Conservation (phyloP, 495 filamentous ascomycete genomes). For the Poronia punctata region DNA sequence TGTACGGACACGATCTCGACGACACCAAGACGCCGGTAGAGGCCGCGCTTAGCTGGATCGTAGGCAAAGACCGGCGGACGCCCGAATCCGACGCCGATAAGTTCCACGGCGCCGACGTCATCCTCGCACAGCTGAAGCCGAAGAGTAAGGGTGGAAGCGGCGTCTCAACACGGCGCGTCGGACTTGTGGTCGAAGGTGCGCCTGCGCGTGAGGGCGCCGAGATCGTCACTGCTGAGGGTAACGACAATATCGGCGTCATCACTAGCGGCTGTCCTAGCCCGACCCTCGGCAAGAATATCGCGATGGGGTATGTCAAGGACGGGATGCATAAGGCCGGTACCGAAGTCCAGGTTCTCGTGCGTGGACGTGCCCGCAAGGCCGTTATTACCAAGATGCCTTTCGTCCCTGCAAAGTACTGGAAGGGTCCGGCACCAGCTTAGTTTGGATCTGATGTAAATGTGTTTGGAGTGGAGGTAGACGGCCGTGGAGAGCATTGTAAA, state of each 20-base stretch:
- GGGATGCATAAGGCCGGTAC: slow-evolving; percentile 84
- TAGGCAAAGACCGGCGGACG: slow-evolving; percentile 66
- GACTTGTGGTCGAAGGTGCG: slow-evolving; percentile 75
- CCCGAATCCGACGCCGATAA: slow-evolving; percentile 33
- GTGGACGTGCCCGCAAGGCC: slow-evolving; percentile 75
- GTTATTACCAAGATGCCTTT: slow-evolving; percentile 91
- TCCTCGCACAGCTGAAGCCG: slow-evolving; percentile 64
- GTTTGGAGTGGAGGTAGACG: too few relatives aligned
- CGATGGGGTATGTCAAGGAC: slow-evolving; percentile 88
- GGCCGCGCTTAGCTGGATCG: slow-evolving; percentile 76
- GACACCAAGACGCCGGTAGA: slow-evolving; percentile 83
- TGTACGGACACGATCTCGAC: slow-evolving; percentile 95
- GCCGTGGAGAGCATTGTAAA: too few relatives aligned
- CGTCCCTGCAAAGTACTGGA: slow-evolving; percentile 73
- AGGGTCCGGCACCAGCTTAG: slow-evolving; percentile 17
- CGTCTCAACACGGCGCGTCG: slow-evolving; percentile 69
- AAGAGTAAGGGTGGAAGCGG: slow-evolving; percentile 58
- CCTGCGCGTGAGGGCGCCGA: slow-evolving; percentile 86
- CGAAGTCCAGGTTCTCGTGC: slow-evolving; percentile 68
- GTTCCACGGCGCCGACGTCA: slow-evolving; percentile 69
- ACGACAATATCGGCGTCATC: slow-evolving; percentile 52
- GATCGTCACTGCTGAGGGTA: slow-evolving; percentile 47
- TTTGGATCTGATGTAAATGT: too few relatives aligned
- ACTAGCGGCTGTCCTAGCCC: slow-evolving; percentile 90
- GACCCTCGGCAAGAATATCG: slow-evolving; percentile 78